phyloP scores from a whole-genome alignment of 179 eudicot genomes.

The Spergularia azorica region DNA sequence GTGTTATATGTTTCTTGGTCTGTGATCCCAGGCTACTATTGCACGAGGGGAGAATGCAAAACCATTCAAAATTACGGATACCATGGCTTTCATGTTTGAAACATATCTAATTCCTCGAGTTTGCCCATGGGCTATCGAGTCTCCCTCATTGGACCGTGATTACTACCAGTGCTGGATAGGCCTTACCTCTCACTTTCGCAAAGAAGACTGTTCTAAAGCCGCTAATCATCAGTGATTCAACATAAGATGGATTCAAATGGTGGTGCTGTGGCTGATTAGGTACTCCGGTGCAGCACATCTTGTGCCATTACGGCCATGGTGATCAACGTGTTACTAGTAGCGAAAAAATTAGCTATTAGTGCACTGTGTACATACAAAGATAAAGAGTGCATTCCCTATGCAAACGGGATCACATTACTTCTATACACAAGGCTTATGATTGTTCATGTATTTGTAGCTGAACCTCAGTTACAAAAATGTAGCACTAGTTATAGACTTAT shows the following conservation, averaged over 20 bases:
- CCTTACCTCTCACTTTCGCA: constrained; percentile 64
- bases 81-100: constrained; percentile 98
- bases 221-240: background rate
- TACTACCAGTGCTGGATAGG: constrained; percentile 99
- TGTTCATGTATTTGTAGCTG: no score
- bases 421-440: no score
- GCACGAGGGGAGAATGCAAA: constrained; percentile 63
- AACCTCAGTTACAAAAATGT: no score
- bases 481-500: no score
- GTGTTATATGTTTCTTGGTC: background rate
- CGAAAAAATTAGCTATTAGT: no score
- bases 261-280: no score
- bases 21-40: constrained; percentile 60
- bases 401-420: no score
- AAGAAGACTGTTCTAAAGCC: constrained; percentile 5
- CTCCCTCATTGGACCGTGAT: constrained; percentile 68
- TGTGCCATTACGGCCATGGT: no score
- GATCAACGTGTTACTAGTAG: no score
- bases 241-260: background rate
- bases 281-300: no score
- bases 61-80: constrained; percentile 63
- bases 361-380: no score
- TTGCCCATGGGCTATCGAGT: constrained; percentile 85
- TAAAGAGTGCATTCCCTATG: no score
- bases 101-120: constrained; percentile 91